These are phyloP conservation scores for Eragrostis nindensis DNA, from an alignment of 176 grass and related monocot genomes.

Conservation along the genomic window DNA sequence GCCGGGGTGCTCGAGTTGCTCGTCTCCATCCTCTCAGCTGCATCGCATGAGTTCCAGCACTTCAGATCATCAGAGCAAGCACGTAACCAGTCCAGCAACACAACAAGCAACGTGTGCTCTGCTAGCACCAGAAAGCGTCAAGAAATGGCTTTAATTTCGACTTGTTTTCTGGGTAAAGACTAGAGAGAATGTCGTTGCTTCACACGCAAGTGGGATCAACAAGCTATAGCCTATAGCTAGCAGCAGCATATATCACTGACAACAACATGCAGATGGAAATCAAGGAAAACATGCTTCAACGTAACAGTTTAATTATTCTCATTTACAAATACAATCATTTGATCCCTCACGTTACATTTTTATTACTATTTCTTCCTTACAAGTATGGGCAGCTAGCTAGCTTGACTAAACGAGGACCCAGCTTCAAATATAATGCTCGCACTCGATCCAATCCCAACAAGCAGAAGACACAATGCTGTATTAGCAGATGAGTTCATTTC, in stretches of 20 bases:
- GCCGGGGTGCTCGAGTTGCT: conserved; percentile 22
- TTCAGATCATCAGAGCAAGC: not conserved
- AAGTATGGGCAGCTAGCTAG: no score
- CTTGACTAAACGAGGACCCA: no score
- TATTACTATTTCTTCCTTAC: no score
- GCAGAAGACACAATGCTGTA: no score
- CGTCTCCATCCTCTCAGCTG: conserved; percentile 19
- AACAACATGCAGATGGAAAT: conserved; percentile 12
- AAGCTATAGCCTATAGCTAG: not conserved
- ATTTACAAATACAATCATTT: not conserved
- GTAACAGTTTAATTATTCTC: not conserved
- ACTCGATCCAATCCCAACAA: not conserved
- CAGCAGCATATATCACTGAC: not conserved
- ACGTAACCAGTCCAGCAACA: not conserved
- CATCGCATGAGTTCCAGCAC: not conserved
- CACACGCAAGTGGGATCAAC: conserved; percentile 12
- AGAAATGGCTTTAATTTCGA: conserved; percentile 23
- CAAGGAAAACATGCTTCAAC: conserved; percentile 5
- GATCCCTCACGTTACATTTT: not conserved
- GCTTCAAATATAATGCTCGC: no score
- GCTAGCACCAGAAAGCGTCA: conserved; percentile 27
- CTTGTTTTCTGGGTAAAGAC: not conserved
- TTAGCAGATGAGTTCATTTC: not conserved
- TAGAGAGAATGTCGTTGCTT: conserved; percentile 37
- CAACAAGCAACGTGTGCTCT: conserved; percentile 9